Conservation (phyloP, 352 stramenopile species). For the Saprolegnia parasitica region DNA sequence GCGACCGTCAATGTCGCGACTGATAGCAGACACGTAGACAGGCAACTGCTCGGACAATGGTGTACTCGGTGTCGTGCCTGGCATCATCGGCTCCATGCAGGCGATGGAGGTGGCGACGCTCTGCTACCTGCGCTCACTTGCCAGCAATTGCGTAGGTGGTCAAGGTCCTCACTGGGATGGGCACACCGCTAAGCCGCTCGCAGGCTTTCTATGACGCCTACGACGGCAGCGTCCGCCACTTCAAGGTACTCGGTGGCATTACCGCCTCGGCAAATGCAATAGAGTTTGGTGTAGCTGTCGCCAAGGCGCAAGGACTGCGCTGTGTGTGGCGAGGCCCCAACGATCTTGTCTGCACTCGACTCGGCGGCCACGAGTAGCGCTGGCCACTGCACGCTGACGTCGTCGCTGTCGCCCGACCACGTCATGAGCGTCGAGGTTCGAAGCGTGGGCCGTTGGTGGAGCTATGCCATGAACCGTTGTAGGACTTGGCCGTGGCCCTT, state of each 20-base stretch:
- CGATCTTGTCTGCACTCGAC: conserved; percentile 10
- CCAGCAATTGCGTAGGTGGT: conserved; percentile 37
- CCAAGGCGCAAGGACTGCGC: conserved; percentile 23
- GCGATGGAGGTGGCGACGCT: conserved; percentile 69
- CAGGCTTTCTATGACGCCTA: conserved; percentile 80
- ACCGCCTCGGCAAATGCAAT: neutral
- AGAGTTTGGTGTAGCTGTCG: conserved; percentile 18
- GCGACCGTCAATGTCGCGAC: conserved; percentile 30
- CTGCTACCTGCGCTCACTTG: neutral
- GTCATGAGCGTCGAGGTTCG: conserved; percentile 15
- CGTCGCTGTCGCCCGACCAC: neutral
- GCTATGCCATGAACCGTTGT: too few relatives aligned
- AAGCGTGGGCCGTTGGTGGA: neutral
- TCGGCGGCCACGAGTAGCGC: conserved; percentile 20
- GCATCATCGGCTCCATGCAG: conserved; percentile 92
- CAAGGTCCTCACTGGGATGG: conserved; percentile 83
- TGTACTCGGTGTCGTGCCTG: conserved; percentile 93
- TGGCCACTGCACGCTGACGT: neutral
- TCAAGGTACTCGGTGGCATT: conserved; percentile 40
- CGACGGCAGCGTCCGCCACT: conserved; percentile 57
- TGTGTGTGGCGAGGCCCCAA: conserved; percentile 28
- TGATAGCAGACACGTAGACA: neutral
- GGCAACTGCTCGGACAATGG: conserved; percentile 93
- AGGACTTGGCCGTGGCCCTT: neutral
- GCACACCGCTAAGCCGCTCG: conserved; percentile 47